A percentile compares a stretch with the other conserved stretches of the same genome.
These are phyloP conservation scores for Sugiyamaella castrensis DNA, from an alignment of 1,139 yeast species.

Conservation along the genomic window DNA sequence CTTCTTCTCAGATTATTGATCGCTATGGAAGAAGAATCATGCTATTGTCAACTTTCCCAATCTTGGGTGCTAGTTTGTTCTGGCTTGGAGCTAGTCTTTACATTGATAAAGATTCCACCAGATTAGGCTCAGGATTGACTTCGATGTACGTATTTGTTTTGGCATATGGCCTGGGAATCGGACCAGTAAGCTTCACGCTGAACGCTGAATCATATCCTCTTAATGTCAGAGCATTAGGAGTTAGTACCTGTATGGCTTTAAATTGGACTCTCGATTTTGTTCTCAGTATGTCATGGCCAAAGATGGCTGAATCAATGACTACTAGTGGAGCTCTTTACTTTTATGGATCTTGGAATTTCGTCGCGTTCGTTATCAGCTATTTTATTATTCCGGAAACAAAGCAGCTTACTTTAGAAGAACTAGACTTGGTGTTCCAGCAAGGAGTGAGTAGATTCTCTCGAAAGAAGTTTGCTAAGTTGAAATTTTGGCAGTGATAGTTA, in stretches of 20 bases:
- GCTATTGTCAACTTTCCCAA: slow-evolving; percentile 16
- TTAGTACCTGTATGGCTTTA: slow-evolving; percentile 67
- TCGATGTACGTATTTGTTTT: slow-evolving; percentile 53
- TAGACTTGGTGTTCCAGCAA: slow-evolving; percentile 11
- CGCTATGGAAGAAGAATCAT: slow-evolving; percentile 11
- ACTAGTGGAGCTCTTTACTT: slow-evolving; percentile 14
- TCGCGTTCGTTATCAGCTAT: slow-evolving; percentile 9
- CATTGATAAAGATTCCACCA: slow-evolving; percentile 3
- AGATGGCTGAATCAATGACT: slow-evolving; percentile 34
- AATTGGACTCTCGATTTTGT: slow-evolving; percentile 64
- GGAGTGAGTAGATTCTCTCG: too few species aligned
- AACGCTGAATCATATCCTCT: slow-evolving; percentile 71
- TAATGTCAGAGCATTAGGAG: slow-evolving; percentile 66
- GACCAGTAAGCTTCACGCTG: slow-evolving; percentile 72
- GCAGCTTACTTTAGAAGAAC: slow-evolving; percentile 14
- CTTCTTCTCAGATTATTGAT: slow-evolving; percentile 17
- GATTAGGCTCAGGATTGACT: slow-evolving; percentile 14
- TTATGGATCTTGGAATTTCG: slow-evolving; percentile 15
- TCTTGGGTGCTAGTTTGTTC: slow-evolving; percentile 1
- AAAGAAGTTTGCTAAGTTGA: too few species aligned
- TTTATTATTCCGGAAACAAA: slow-evolving; percentile 11
- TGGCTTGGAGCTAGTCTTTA: slow-evolving; percentile 11
- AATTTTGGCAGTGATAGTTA: too few species aligned
- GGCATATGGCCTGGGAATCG: slow-evolving; percentile 67
- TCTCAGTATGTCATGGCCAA: slow-evolving; percentile 53